phyloP scores from a whole-genome alignment of 192 early-diverging fungal genomes.

The Coemansia sp. region DNA sequence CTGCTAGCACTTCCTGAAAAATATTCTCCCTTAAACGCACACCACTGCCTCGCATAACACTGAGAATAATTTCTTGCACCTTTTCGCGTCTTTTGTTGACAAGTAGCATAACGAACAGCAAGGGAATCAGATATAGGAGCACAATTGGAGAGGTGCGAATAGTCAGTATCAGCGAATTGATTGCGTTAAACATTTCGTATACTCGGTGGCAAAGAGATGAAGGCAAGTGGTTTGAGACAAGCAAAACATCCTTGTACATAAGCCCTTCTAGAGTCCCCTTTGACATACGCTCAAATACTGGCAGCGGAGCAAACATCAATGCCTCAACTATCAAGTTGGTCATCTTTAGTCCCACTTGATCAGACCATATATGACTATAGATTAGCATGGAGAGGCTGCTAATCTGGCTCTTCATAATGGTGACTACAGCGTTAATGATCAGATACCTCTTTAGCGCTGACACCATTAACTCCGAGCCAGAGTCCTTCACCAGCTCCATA shows the following conservation, averaged over 20 bases:
- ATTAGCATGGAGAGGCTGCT: background rate
- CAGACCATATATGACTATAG: slow-evolving; percentile 11
- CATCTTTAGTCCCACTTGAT: background rate
- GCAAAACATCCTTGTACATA: background rate
- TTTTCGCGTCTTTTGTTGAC: background rate
- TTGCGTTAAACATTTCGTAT: background rate
- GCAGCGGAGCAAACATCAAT: slow-evolving; percentile 9
- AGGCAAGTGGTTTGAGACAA: background rate
- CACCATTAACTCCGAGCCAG: background rate
- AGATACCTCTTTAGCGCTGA: slow-evolving; percentile 1
- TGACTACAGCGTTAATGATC: background rate
- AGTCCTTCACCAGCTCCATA: slow-evolving; percentile 11
- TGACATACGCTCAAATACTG: slow-evolving; percentile 25
- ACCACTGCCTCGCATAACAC: background rate
- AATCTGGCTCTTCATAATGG: background rate
- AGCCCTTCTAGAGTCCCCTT: slow-evolving; percentile 6
- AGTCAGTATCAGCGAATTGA: slow-evolving; percentile 12
- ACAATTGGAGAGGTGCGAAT: slow-evolving; percentile 2
- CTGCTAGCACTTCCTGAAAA: background rate
- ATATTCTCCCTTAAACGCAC: background rate
- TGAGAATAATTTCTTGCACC: background rate
- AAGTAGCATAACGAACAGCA: background rate
- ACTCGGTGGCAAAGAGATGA: background rate
- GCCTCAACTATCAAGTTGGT: background rate
- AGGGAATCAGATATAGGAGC: background rate